Conservation (phyloP, 2,329 filamentous ascomycete genomes). For the Fusarium napiforme region DNA sequence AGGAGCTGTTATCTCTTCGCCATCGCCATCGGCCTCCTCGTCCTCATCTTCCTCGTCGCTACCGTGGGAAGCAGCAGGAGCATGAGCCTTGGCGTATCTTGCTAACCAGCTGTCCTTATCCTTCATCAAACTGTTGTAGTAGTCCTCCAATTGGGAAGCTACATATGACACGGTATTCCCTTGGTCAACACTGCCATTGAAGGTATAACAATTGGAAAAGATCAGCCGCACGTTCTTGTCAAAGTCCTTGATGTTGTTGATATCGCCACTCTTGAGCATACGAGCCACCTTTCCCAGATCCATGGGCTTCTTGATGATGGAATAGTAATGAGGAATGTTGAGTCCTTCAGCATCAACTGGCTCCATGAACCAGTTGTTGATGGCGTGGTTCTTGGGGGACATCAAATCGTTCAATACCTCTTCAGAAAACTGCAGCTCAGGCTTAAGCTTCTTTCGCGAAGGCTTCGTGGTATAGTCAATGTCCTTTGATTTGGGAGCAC, state of each 20-base stretch:
- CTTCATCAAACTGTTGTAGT: conserved; percentile 81
- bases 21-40: conserved; percentile 70
- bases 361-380: conserved; percentile 79
- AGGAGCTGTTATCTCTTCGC: conserved; percentile 53
- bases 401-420: conserved; percentile 81
- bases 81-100: conserved; percentile 69
- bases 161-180: conserved; percentile 78
- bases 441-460: conserved; percentile 88
- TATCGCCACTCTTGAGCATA: conserved; percentile 82
- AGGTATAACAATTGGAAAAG: conserved; percentile 89
- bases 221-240: conserved; percentile 85
- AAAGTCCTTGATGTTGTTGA: conserved; percentile 85
- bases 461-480: conserved; percentile 81
- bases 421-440: conserved; percentile 91
- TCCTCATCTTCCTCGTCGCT: conserved; percentile 73
- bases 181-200: conserved; percentile 71
- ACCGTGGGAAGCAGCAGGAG: conserved; percentile 72
- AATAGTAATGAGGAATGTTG: conserved; percentile 93
- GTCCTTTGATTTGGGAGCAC: conserved; percentile 89
- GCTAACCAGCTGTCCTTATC: conserved; percentile 85
- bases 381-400: conserved; percentile 74
- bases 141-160: conserved; percentile 76
- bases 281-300: conserved; percentile 84
- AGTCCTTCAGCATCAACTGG: conserved; percentile 94
- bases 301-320: conserved; percentile 96